phyloP scores from a whole-genome alignment of 2,329 filamentous ascomycete genomes.

The Trichoderma guizhouense region DNA sequence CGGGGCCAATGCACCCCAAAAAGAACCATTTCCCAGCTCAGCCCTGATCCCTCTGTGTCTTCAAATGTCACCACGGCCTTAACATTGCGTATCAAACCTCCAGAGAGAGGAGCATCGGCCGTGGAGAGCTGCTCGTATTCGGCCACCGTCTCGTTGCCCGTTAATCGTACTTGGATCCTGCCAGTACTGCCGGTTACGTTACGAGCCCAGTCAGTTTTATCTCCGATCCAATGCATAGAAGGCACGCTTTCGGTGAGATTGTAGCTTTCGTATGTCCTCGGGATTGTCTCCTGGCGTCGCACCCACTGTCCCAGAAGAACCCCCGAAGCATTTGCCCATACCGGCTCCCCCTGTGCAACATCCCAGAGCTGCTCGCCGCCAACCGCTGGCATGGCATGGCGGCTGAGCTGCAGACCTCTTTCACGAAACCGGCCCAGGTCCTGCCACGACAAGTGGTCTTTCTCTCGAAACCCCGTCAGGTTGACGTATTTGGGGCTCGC shows the following conservation, averaged over 20 bases:
- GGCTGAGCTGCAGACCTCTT: constrained; percentile 60
- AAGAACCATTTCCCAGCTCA: constrained; percentile 74
- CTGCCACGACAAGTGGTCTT: constrained; percentile 76
- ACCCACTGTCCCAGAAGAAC: constrained; percentile 75
- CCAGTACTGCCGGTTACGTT: constrained; percentile 76
- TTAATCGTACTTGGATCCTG: constrained; percentile 61
- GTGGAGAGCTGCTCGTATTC: constrained; percentile 41
- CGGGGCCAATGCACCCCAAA: constrained; percentile 83
- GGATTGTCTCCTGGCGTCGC: constrained; percentile 49
- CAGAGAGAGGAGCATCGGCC: constrained; percentile 37
- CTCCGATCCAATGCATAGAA: constrained; percentile 60
- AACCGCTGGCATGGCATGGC: constrained; percentile 46
- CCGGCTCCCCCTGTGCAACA: constrained; percentile 36
- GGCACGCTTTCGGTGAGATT: constrained; percentile 66
- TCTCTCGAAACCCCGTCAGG: constrained; percentile 70
- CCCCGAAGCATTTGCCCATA: constrained; percentile 79
- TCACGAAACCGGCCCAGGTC: constrained; percentile 64
- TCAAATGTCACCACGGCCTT: constrained; percentile 68
- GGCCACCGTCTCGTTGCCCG: constrained; percentile 54
- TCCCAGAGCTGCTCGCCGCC: constrained; percentile 42
- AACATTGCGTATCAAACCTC: constrained; percentile 63
- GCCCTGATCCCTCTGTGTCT: constrained; percentile 62
- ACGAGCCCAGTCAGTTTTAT: constrained; percentile 62
- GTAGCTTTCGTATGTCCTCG: constrained; percentile 46
- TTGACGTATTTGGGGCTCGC: constrained; percentile 53